Evolutionary conservation across 2,329 filamentous ascomycete species (phyloP).

Genomic region (Bipolaris bicolor): DNA sequence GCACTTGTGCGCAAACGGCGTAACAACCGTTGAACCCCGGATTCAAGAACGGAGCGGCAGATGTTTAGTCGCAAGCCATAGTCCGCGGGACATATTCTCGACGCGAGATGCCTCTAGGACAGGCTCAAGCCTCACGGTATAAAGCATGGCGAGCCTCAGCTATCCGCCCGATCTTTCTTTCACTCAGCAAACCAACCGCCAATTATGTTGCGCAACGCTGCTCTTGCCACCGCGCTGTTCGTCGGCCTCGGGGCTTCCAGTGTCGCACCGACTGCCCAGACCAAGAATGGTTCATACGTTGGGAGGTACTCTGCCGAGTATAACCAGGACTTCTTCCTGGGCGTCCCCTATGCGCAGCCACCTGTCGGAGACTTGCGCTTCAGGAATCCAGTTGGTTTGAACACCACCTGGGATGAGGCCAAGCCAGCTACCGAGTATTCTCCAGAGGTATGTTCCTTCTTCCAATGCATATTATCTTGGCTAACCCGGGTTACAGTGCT

Average conservation of each 20-base stretch:
- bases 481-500: constrained; percentile 37
- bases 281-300: constrained; percentile 54
- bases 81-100: neutral
- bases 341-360: constrained; percentile 57
- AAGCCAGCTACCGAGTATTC: constrained; percentile 47
- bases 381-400: constrained; percentile 54
- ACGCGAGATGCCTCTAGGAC: neutral
- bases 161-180: neutral
- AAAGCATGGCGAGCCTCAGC: constrained; percentile 12
- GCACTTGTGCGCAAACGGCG: constrained; percentile 7
- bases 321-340: constrained; percentile 55
- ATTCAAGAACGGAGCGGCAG: constrained; percentile 9
- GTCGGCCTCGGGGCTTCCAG: constrained; percentile 19
- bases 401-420: constrained; percentile 49
- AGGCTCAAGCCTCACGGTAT: constrained; percentile 5
- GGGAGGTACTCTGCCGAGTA: constrained; percentile 50
- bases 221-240: constrained; percentile 20
- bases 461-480: neutral
- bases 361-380: constrained; percentile 57
- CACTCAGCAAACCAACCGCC: neutral
- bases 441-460: constrained; percentile 18
- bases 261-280: constrained; percentile 39
- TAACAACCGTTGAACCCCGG: constrained; percentile 11
- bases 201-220: constrained; percentile 25
- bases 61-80: constrained; percentile 4